Base-by-base conservation (phyloP, 108 stramenopile species). In the Discostella stelligeroides region DNA sequence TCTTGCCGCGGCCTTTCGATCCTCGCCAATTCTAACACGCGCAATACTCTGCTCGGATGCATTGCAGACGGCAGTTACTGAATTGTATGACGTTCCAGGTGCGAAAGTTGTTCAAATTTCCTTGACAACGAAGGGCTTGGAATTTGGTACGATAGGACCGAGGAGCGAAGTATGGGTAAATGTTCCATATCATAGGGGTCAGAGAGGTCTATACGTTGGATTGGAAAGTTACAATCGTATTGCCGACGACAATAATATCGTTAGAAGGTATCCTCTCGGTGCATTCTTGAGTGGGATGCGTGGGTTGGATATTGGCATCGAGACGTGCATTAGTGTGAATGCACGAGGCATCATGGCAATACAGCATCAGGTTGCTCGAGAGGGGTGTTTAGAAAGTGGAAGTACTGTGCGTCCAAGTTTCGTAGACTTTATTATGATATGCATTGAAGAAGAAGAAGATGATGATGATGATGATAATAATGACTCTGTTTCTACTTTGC, bases 331-430 rank as follows among this genome's bases (percentile, higher is more conserved):
- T 21, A 85, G 82, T 41, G 79, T 89, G 40, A 89, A 87, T 76
- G 37, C 65, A 17, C 69, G 81, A 37, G 88, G 88, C 10, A 89
- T 89, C 80, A 84, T 89, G 75, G 88, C 88, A 18, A 86, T 89
- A 53, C 88, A 89, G 65, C 88, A 89, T 73, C 86, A 89, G 60
- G 69, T 85, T 27, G 49, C 80, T 3, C 71, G 60, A 25, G 64
- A 78, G 38, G 63, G 34, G 5, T 60, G 39, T 55, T 14, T 21
- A 20, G 66, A 70, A 27, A 60, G 64, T 37, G 66, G 71, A 27
- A 60, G 64, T 37, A 50, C 68, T 40, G 83, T 69, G 12, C 55
- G 60, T 11, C 84, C 87, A 1, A 84, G 74, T 57, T 86, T 86
- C 73, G 84, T 88, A 29, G 88, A 85, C 73, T 85, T 86, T 63